Percentiles rank a stretch among this genome's conserved stretches.
Conservation (phyloP, 2,329 filamentous ascomycete species). For the Penicillium glabrum region DNA sequence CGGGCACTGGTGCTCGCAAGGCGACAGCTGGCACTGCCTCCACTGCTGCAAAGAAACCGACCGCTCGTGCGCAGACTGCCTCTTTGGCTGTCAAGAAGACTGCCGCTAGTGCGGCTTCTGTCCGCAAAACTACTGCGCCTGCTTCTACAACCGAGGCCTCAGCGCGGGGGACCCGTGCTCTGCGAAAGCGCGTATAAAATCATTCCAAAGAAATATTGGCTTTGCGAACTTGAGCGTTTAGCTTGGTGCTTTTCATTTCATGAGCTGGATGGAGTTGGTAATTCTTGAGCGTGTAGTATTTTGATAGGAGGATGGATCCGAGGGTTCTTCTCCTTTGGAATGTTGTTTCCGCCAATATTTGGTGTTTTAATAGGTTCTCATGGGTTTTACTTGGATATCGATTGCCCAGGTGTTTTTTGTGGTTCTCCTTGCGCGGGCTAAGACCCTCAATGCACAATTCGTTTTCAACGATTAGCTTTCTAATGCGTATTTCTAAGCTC, state of each 20-base stretch:
- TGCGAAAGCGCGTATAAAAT: constrained; percentile 41
- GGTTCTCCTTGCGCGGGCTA: not conserved
- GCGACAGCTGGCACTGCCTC: constrained; percentile 26
- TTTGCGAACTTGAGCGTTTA: not conserved
- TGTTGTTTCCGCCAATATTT: not conserved
- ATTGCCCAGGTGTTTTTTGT: not conserved
- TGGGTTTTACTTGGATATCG: not conserved
- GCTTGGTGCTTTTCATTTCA: not conserved
- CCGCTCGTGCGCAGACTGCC: constrained; percentile 30
- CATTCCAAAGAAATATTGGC: not conserved
- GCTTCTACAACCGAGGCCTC: constrained; percentile 30
- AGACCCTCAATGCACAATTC: not conserved
- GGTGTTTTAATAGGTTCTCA: not conserved
- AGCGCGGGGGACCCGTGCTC: constrained; percentile 36
- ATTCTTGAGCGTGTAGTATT: constrained; percentile 7
- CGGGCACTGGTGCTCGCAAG: constrained; percentile 31
- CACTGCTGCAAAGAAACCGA: constrained; percentile 31
- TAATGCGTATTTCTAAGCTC: not conserved
- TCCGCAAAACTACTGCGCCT: constrained; percentile 34
- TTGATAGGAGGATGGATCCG: not conserved
- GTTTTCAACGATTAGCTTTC: not conserved
- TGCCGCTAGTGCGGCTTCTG: constrained; percentile 25
- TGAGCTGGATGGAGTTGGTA: not conserved
- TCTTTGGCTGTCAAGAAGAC: constrained; percentile 37
- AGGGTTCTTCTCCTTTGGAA: not conserved